These are phyloP conservation scores for Phlebiopsis gigantea DNA, from an alignment of 768 basidiomycete genomes.

Conservation along the genomic window DNA sequence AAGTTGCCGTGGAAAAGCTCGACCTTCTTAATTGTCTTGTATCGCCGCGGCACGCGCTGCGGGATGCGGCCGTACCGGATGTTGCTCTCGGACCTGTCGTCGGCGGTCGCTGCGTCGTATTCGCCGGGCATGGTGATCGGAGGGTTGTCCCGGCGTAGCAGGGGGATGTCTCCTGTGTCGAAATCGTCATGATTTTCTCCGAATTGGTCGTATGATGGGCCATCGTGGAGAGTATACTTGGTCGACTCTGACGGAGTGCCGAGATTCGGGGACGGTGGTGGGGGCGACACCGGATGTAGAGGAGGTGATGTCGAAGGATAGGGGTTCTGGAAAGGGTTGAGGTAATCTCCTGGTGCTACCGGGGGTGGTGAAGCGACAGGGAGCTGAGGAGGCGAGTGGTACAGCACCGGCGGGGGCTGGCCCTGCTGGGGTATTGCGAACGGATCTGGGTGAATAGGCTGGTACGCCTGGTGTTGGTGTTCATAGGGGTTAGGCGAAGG, in stretches of 20 bases:
- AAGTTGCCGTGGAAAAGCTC: slow-evolving; percentile 94
- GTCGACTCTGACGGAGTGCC: background rate
- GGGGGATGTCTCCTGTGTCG: slow-evolving; percentile 62
- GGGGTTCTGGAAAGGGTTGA: slow-evolving; percentile 14
- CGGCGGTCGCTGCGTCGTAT: slow-evolving; percentile 30
- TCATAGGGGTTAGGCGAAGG: slow-evolving; percentile 29
- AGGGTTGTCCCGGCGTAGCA: slow-evolving; percentile 35
- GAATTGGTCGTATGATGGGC: slow-evolving; percentile 15
- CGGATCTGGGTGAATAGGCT: slow-evolving; percentile 34
- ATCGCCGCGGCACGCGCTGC: slow-evolving; percentile 79
- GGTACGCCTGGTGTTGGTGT: slow-evolving; percentile 27
- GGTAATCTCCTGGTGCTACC: slow-evolving; percentile 15
- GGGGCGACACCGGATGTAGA: slow-evolving; percentile 5
- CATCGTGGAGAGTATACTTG: slow-evolving; percentile 39
- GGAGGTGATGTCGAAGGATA: background rate
- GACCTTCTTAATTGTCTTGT: slow-evolving; percentile 93
- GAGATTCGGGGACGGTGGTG: slow-evolving; percentile 7
- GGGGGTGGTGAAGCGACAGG: slow-evolving; percentile 18
- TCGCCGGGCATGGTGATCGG: slow-evolving; percentile 33
- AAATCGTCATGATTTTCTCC: slow-evolving; percentile 32
- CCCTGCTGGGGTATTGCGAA: slow-evolving; percentile 30
- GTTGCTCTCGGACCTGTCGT: slow-evolving; percentile 41
- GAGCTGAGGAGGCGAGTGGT: slow-evolving; percentile 22
- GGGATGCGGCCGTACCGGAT: slow-evolving; percentile 90
- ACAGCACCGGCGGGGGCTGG: slow-evolving; percentile 12